Evolutionary conservation across 1,284 basidiomycete genomes (phyloP).

Genomic region (Neolentinus lepideus): DNA sequence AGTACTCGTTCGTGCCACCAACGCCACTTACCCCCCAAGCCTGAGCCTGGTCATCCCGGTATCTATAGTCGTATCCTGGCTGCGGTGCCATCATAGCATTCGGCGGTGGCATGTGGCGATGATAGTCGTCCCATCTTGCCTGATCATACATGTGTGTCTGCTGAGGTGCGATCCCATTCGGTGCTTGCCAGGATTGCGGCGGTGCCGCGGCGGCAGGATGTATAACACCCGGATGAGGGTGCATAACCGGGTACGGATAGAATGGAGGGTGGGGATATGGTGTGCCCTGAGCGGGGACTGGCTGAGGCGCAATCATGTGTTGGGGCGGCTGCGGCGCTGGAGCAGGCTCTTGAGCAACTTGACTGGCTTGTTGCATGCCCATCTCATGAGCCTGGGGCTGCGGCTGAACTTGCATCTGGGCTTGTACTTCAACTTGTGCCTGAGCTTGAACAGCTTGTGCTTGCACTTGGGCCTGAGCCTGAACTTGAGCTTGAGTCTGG

Average conservation of each 20-base stretch:
- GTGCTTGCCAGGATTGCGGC: constrained; percentile 55
- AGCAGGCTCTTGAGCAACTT: constrained; percentile 22
- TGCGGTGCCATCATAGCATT: constrained; percentile 36
- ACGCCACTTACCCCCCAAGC: constrained; percentile 31
- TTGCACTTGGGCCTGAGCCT: not conserved
- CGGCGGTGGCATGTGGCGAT: constrained; percentile 32
- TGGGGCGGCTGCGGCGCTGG: constrained; percentile 17
- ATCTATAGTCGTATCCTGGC: constrained; percentile 46
- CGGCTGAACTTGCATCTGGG: constrained; percentile 5
- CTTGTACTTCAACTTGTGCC: constrained; percentile 1
- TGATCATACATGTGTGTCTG: constrained; percentile 56
- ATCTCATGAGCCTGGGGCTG: constrained; percentile 11
- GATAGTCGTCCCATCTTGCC: constrained; percentile 40
- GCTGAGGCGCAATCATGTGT: constrained; percentile 10
- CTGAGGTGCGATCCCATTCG: constrained; percentile 52
- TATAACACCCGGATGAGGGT: constrained; percentile 33
- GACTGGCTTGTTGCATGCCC: constrained; percentile 10
- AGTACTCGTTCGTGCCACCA: constrained; percentile 42
- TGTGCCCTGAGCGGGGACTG: constrained; percentile 19
- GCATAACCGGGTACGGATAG: constrained; percentile 40
- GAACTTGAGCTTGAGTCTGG: too few relatives aligned
- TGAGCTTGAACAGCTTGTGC: not conserved
- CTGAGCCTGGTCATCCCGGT: constrained; percentile 44
- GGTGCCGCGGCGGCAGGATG: constrained; percentile 38
- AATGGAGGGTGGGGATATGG: constrained; percentile 24